Base-by-base conservation (phyloP, 257 asterid species). In the Solanum chiquidenum region DNA sequence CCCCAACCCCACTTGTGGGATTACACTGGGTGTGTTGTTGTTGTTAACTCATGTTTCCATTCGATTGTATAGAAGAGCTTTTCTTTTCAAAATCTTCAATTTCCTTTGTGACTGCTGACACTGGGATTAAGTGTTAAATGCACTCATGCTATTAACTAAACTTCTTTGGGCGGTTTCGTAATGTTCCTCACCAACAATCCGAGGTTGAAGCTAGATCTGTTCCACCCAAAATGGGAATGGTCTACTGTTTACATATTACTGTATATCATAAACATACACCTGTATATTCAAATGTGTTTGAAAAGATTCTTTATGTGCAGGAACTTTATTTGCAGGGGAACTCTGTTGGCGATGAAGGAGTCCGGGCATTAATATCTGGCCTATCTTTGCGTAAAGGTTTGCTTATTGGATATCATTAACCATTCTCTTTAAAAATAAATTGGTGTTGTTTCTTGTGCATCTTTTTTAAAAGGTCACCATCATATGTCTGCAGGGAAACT, bases 301-400 rank as follows among this genome's bases (percentile, higher is more conserved):
- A 82, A 18, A 49, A 31, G 44, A 18, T 82, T 52, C 69, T 49
- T 52, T 88, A 69, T 93, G 89, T 86, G 74, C 87, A 97, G 99
- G 98, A 95, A 92, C 97, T 97, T 83, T 91, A 90, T 93, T 88
- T 97, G 92, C 96, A 96, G 90, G 99, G 99, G 75, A 97, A 97
- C 93, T 89, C 96, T 82, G 91, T 97, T 79, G 99, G 99, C 3
- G 98, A 97, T 95, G 99, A 95, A 94, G 99, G 99, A 42, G 95
- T 92, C 49, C 91, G 93, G 83, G 96, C 99, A 83, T 91, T 97
- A 89, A 92, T 95, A 90, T 84, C 94, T 87, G 98, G 99, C 75
- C 89, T 97, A 92, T 92, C 95, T 89, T 90, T 93, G 87, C 94
- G 90, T 66, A 95, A 90, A 95, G 99, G 99, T 95, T 87, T 91